Conservation (phyloP, 768 basidiomycete species). For the Rhizopogon roseolus region DNA sequence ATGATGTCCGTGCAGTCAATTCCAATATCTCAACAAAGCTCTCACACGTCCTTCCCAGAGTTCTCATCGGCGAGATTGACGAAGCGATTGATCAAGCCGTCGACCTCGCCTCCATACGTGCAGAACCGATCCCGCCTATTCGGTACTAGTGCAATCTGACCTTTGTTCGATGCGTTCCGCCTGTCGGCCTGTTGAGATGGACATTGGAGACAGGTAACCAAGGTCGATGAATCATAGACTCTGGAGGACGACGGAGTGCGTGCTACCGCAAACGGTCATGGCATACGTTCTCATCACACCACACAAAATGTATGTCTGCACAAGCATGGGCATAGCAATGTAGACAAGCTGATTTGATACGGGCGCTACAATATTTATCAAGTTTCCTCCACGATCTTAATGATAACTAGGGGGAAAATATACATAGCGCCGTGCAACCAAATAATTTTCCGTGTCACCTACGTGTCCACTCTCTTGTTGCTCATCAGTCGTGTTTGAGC, state of each 20-base stretch:
- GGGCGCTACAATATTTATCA: background rate
- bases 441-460: background rate
- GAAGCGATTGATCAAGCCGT: slow-evolving; percentile 71
- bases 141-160: slow-evolving; percentile 47
- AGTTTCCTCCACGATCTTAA: no score
- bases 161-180: background rate
- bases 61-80: slow-evolving; percentile 83
- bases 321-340: background rate
- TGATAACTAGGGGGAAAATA: background rate
- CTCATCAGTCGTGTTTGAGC: no score
- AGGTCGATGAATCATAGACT: background rate
- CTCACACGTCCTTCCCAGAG: slow-evolving; percentile 31
- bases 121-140: slow-evolving; percentile 83
- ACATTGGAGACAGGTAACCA: background rate
- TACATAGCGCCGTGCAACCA: background rate
- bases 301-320: background rate
- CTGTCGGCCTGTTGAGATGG: background rate
- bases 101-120: slow-evolving; percentile 74
- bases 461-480: background rate
- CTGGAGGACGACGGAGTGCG: no score
- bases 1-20: slow-evolving; percentile 72
- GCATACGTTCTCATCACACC: background rate
- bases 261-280: background rate
- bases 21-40: background rate
- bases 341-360: background rate